Base-by-base conservation (phyloP, 176 grass and related monocot genomes). In the Pontederia paniculata region DNA sequence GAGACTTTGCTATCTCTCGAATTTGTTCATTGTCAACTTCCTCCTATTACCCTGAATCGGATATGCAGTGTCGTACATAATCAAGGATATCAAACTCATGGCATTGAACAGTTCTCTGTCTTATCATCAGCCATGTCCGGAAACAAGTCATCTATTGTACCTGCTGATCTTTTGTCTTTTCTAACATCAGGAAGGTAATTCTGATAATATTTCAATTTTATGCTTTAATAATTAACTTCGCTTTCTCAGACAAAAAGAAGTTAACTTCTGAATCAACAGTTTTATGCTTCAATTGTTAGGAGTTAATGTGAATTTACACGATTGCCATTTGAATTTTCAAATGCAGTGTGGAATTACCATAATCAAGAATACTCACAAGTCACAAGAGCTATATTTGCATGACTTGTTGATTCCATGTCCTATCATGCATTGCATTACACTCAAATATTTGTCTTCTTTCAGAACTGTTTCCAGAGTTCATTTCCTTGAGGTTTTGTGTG, bases 151-250 rank as follows among this genome's bases (percentile, higher is more conserved):
- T 54, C 64, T 53, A 21, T 16, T 9, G 12, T 67, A 17, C 64
- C 76, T 59, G 0, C 53, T 52, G 69, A 69, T 16, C 53, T 79
- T 57, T 67, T 79, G 45, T 68, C 68, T 45, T 44, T 79, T 57
- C 44, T 79, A 58, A 66, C 69, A 59, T 73, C 69, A 46, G 76
- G 69, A 73, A 65, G 76, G 76, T 79, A 72, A 17, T 44, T 61
- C 16, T 21, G 9, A 31, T 43, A 52, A 12, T 52, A 16, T 16
- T 46, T 58, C 20, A 49, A 28, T 21, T 17, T 48, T 62, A 18
- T 62, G 3, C 47, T 10, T 61, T 14, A 44, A 23, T 71, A n/a
- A 22, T 57, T 73, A 47, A 9, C 43, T 67, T 52, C 20, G 9
- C 54, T 9, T 18, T 22, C 25, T 42, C n/a, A 5, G 9, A 23